Evolutionary conservation across 2,329 filamentous ascomycete species (phyloP), one percentile per base, ranked within the genome.

Genomic region (Fusarium dimerum): DNA sequence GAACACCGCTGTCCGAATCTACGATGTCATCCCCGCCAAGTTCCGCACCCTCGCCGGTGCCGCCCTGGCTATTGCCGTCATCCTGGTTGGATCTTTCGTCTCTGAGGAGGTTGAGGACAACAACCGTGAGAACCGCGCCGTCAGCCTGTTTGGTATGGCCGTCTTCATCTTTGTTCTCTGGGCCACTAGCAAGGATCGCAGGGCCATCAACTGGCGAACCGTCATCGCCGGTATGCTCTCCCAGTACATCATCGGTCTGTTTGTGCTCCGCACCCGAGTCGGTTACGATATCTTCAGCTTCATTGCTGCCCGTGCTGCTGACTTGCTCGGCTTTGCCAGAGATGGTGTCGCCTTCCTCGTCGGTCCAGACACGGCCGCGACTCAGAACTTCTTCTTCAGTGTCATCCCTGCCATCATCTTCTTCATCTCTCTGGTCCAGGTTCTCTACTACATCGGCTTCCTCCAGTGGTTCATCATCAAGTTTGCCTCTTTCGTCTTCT

Each of bases 331-430:
- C 26, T 96, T 91, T 63, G 89, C 92, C 20, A 75, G 77, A 16
- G 70, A 90, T 32, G 92, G 92, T 69, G 83, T 89, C 1, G 68
- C 71, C 1, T 97, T 96, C 76, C 72, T 97, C 62, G 74, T 71
- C 10, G 53, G 50, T 18, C 17, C 46, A 0, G 57, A 66, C 0
- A 88, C 85, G 1, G 74, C 76, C 13, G 36, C 71, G 3, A 65
- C 78, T 1, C 61, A 65, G 5, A 91, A 81, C 82, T 96, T 96
- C 81, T 78, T 96, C 57, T 79, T 88, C 45, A 77, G 80, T 45
- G 91, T 96, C 56, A 80, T 95, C n/a, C 91, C 92, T 0, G 86
- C 92, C 64, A 95, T 97, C 73, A 90, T 96, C 76, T 97, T 96
- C 84, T 96, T 97, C 83, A 89, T 96, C 52, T 85, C 92, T 2